Conservation (phyloP, 768 basidiomycete genomes). For the Tylopilus sp. region DNA sequence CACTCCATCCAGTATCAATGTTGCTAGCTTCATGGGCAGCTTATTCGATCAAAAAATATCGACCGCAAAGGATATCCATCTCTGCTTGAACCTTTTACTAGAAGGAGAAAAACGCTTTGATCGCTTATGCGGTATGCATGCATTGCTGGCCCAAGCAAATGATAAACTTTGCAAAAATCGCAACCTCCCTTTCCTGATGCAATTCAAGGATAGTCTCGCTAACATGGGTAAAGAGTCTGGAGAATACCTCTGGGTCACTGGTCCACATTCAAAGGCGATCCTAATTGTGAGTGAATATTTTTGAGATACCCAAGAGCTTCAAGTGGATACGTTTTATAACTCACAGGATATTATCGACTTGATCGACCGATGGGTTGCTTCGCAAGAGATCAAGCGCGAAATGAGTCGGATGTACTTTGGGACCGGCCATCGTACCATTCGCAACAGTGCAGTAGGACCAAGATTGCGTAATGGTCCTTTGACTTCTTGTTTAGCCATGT, state of each 20-base stretch:
- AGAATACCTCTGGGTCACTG: constrained; percentile 21
- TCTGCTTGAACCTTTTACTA: constrained; percentile 27
- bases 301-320: background rate
- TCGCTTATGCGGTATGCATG: constrained; percentile 35
- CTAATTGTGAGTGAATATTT: constrained; percentile 16
- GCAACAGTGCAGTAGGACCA: constrained; percentile 23
- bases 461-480: constrained; percentile 16
- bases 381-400: constrained; percentile 22
- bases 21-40: constrained; percentile 33
- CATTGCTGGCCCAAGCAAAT: constrained; percentile 31
- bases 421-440: constrained; percentile 1
- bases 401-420: background rate
- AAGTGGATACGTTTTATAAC: background rate
- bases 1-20: constrained; percentile 23
- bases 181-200: constrained; percentile 14
- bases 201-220: constrained; percentile 19
- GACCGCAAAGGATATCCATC: constrained; percentile 25
- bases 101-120: constrained; percentile 21
- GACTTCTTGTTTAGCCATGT: constrained; percentile 10
- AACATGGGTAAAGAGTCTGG: constrained; percentile 9
- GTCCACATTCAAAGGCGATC: constrained; percentile 13
- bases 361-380: constrained; percentile 26
- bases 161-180: constrained; percentile 31
- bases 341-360: constrained; percentile 25
- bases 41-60: constrained; percentile 27